Evolutionary conservation across 495 filamentous ascomycete genomes (phyloP).

Genomic region (Hyaloscypha variabilis): DNA sequence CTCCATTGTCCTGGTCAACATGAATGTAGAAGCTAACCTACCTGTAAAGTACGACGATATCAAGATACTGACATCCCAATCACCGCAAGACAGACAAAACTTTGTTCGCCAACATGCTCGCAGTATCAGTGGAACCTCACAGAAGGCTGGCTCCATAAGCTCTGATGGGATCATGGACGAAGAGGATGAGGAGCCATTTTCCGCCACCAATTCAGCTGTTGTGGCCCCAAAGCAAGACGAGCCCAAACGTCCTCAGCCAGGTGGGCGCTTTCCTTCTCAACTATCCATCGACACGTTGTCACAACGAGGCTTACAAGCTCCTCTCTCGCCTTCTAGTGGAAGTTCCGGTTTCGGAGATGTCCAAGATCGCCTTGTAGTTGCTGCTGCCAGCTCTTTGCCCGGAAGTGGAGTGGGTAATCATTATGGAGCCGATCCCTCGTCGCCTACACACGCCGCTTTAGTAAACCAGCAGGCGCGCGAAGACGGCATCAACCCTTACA

Average conservation of each 20-base stretch:
- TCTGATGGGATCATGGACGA: conserved; percentile 77
- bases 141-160: conserved; percentile 58
- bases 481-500: conserved; percentile 51
- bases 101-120: conserved; percentile 81
- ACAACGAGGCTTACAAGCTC: conserved; percentile 71
- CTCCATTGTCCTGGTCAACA: no score
- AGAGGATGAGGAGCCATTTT: conserved; percentile 87
- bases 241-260: conserved; percentile 70
- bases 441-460: conserved; percentile 37
- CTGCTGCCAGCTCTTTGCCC: conserved; percentile 54
- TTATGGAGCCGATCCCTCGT: conserved; percentile 19
- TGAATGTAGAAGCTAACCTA: not conserved
- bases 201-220: conserved; percentile 55
- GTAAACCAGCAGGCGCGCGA: conserved; percentile 41
- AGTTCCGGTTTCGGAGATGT: conserved; percentile 61
- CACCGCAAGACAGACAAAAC: conserved; percentile 84
- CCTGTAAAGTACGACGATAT: conserved; percentile 76
- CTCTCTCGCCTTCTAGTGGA: conserved; percentile 75
- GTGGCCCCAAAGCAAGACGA: conserved; percentile 49
- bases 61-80: conserved; percentile 80
- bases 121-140: conserved; percentile 70
- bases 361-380: conserved; percentile 52
- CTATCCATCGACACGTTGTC: conserved; percentile 64
- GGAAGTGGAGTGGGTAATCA: conserved; percentile 45
- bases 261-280: conserved; percentile 90